Base-by-base conservation (phyloP, 768 basidiomycete genomes). In the Mycena galopus region DNA sequence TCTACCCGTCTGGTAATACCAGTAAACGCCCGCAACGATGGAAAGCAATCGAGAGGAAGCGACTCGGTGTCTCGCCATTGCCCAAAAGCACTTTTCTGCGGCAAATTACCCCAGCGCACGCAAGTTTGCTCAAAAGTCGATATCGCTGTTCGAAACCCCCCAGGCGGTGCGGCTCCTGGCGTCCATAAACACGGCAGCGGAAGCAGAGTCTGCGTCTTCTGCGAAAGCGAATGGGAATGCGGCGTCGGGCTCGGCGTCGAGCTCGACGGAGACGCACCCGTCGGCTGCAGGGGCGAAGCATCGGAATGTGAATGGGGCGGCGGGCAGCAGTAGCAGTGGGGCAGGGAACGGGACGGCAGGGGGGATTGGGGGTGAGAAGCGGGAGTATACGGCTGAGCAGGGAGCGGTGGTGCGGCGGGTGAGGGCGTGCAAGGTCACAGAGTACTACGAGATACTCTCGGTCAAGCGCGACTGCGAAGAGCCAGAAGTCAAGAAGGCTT, bases 21-120 rank as follows among this genome's bases (percentile, higher is more conserved):
- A 50, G 50, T 27, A 14, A 17, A 53, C 47, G 10, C 59, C 25
- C 9, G 33, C 61, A 19, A 59, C 23, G 37, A 94, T 94, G 93
- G 93, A 94, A 81, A 92, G 92, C 82, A 97, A 97, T 86, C 94
- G 90, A 76, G 96, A 97, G 79, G 96, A 97, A 82, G 96, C 96
- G 39, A 81, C 93, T 68, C 91, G 93, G 77, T 95, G 94, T 79
- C 88, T 97, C 61, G 80, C 83, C 58, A 94, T 98, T 73, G 93
- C 96, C 3, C 90, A 91, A 78, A 89, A 89, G 77, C 92, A 96
- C 80, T 86, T 89, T 72, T 88, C 91, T 65, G 85, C 90, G 55
- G 91, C 89, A 58, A 95, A 97, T 80, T 83, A 91, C 65, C 73
- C 92, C 51, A 90, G 93, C 3, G 96, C 97, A 1, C 90, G 92